A percentile compares a stretch with the other conserved stretches of the same genome.
These are phyloP conservation scores for Metschnikowia anglica DNA, from an alignment of 805 yeast species.

Conservation along the genomic window DNA sequence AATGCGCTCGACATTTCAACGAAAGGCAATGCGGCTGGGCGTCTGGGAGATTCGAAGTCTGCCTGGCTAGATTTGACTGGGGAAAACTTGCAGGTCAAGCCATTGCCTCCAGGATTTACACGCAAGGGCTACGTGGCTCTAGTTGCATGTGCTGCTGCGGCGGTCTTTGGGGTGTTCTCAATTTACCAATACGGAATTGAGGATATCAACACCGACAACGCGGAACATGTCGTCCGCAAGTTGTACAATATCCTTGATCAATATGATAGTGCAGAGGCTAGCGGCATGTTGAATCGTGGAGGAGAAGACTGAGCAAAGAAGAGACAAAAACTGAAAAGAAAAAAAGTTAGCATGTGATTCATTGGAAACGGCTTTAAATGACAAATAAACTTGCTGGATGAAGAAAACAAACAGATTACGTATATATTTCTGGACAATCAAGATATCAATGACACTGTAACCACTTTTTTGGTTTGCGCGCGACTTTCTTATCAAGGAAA, in stretches of 20 bases:
- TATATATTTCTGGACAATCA: no score
- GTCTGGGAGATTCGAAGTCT: conserved; percentile 42
- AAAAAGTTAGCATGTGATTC: neutral
- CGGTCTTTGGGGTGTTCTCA: conserved; percentile 57
- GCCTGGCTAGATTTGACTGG: conserved; percentile 60
- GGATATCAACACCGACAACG: conserved; percentile 54
- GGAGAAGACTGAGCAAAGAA: neutral
- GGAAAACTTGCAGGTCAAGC: conserved; percentile 57
- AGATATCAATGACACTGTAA: neutral
- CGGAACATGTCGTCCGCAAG: conserved; percentile 39
- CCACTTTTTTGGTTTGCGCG: conserved; percentile 7
- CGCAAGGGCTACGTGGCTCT: conserved; percentile 67
- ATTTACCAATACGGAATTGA: conserved; percentile 66
- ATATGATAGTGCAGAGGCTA: conserved; percentile 22
- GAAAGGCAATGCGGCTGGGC: conserved; percentile 70
- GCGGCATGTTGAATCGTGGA: conserved; percentile 13
- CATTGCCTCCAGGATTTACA: conserved; percentile 73
- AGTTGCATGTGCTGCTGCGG: conserved; percentile 50
- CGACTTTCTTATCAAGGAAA: conserved; percentile 12
- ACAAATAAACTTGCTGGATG: no score
- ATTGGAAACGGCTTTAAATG: no score
- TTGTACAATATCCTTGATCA: conserved; percentile 32
- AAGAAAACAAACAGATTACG: no score
- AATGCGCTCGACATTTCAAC: conserved; percentile 43
- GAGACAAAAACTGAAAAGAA: neutral